Conservation (phyloP, 768 basidiomycete species). For the Neoboletus brunneissimus region DNA sequence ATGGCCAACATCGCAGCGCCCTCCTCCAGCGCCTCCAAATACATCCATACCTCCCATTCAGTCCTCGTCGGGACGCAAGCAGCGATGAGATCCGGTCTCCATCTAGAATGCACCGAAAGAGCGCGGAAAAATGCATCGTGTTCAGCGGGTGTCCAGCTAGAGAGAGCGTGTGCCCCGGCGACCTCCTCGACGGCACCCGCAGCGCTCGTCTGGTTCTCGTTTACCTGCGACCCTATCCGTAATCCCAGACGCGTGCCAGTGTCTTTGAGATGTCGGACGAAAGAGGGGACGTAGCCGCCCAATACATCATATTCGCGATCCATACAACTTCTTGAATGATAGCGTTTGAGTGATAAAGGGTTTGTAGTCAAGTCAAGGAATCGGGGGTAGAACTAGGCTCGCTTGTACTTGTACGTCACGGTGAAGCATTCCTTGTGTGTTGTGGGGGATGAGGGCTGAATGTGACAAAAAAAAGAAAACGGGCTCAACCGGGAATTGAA, state of each 20-base stretch:
- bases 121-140: slow-evolving; percentile 72
- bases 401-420: slow-evolving; percentile 2
- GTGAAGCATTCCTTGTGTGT: slow-evolving; percentile 18
- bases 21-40: slow-evolving; percentile 52
- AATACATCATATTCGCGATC: slow-evolving; percentile 17
- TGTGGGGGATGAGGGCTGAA: background rate
- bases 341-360: background rate
- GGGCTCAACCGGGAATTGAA: slow-evolving; percentile 36
- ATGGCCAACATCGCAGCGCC: slow-evolving; percentile 15
- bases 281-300: slow-evolving; percentile 25
- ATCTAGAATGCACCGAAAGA: slow-evolving; percentile 60
- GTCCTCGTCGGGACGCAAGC: slow-evolving; percentile 63
- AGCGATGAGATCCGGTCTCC: slow-evolving; percentile 77
- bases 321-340: slow-evolving; percentile 1
- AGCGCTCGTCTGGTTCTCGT: background rate
- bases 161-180: background rate
- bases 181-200: background rate
- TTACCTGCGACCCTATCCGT: background rate
- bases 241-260: slow-evolving; percentile 20
- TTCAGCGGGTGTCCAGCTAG: slow-evolving; percentile 64
- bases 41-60: slow-evolving; percentile 63
- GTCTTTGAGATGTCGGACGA: slow-evolving; percentile 27
- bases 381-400: background rate
- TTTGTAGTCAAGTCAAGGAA: slow-evolving; percentile 3
- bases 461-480: slow-evolving; percentile 10